Evolutionary conservation across 805 yeast species (phyloP).

Genomic region (Kregervanrija pseudodelftensis): DNA sequence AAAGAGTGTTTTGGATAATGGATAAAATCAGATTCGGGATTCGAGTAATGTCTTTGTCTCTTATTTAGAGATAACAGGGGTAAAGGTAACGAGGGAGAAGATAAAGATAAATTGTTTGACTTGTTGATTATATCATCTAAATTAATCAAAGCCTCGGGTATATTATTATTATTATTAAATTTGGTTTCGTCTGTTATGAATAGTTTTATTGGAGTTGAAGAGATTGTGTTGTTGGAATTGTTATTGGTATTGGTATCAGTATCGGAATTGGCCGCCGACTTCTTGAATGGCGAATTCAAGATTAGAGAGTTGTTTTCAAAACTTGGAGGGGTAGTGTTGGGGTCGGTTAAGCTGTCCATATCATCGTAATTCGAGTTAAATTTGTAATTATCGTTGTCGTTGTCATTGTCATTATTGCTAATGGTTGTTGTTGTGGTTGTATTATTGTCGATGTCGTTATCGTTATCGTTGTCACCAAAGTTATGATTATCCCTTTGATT

Average conservation of each 20-base stretch:
- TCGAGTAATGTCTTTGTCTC: background rate
- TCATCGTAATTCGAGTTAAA: too few species aligned
- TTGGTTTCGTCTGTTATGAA: slow-evolving; percentile 28
- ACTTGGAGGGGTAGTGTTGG: too few species aligned
- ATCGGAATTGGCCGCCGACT: background rate
- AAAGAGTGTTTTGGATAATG: slow-evolving; percentile 23
- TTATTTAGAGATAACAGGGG: background rate
- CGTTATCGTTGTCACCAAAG: too few species aligned
- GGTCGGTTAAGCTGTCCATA: too few species aligned
- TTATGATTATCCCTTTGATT: too few species aligned
- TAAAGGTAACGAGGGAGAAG: too few species aligned
- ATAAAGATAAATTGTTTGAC: slow-evolving; percentile 3
- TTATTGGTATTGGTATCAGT: background rate
- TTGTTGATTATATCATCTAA: slow-evolving; percentile 25
- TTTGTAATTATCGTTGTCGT: too few species aligned
- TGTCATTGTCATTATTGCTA: too few species aligned
- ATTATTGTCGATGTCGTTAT: too few species aligned
- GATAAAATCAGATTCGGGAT: slow-evolving; percentile 12
- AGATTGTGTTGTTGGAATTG: slow-evolving; percentile 2
- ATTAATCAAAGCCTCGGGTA: slow-evolving; percentile 30
- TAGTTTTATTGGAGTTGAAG: slow-evolving; percentile 14
- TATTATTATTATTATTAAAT: slow-evolving; percentile 19
- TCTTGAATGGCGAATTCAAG: too few species aligned
- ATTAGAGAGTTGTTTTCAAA: too few species aligned
- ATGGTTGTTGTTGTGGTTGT: too few species aligned